Base-by-base conservation (phyloP, 257 asterid genomes). In the Solanum bulbocastanum region DNA sequence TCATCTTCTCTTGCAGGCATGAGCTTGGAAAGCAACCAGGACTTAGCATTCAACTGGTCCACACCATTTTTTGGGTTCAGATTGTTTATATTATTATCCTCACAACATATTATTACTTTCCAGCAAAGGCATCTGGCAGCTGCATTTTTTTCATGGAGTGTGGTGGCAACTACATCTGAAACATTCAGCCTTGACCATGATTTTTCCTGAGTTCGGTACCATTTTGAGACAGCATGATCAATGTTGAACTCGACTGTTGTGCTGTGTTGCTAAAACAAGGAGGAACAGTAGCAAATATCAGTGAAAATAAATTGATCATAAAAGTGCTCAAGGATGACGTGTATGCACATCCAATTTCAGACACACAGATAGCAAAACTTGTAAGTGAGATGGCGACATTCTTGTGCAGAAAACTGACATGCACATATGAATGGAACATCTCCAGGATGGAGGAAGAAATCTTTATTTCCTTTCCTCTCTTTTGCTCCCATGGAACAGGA, bases 1-100 rank as follows among this genome's bases (percentile, higher is more conserved):
- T 76, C 88, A 37, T 89, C 83, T 68, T 89, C 88, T 36, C 89
- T 88, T 56, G 86, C 87, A 62, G 96, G 96, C 87, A 94, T 87
- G 79, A 96, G 96, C 94, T 96, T 97, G 75, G 98, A 96, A 88
- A 87, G 93, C 88, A 97, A 87, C 99, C 99, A 97, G 35, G 94
- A 88, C 87, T 86, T 85, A 82, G 96, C 92, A 86, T 90, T 79
- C 56, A 92, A 87, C 76, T 69, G 88, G 85, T 79, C 83, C 74
- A 86, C 56, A 58, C 89, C 93, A 73, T 89, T 91, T 86, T 52
- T 90, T 83, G 81, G 90, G 83, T 58, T 86, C 35, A 14, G 87
- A n/a, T 84, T 62, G 52, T 86, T 84, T 56, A 75, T 49, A 85
- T 91, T 42, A 85, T 90, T 93, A 22, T 92, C 93, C 88, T 86